Conservation (phyloP, 2,329 filamentous ascomycete genomes). For the Aschersonia sp. region DNA sequence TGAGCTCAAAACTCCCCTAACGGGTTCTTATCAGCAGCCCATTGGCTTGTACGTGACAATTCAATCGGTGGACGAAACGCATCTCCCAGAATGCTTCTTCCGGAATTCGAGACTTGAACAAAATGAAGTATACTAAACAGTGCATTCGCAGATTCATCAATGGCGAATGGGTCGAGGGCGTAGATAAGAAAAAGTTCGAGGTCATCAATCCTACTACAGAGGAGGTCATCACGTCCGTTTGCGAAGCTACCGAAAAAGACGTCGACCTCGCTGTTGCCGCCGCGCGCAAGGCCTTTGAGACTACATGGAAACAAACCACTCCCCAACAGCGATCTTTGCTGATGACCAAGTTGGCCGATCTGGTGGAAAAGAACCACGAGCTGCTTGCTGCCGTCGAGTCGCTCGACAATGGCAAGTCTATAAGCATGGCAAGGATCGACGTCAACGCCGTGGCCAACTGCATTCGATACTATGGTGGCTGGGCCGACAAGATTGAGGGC, state of each 20-base stretch:
- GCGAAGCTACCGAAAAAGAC: conserved; percentile 82
- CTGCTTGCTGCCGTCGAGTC: conserved; percentile 71
- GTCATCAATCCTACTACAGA: conserved; percentile 81
- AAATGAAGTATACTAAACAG: background rate
- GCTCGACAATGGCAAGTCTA: conserved; percentile 77
- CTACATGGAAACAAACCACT: conserved; percentile 50
- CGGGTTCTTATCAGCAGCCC: conserved; percentile 43
- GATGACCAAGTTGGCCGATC: conserved; percentile 63
- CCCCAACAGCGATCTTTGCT: conserved; percentile 57
- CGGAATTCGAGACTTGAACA: background rate
- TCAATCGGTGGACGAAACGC: background rate
- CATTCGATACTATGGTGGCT: conserved; percentile 65
- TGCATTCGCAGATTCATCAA: conserved; percentile 59
- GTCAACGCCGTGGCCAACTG: conserved; percentile 51
- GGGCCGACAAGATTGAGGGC: conserved; percentile 83
- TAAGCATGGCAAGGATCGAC: conserved; percentile 63
- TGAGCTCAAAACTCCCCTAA: conserved; percentile 53
- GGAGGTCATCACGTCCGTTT: conserved; percentile 68
- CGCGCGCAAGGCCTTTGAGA: conserved; percentile 75
- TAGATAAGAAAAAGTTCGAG: conserved; percentile 83
- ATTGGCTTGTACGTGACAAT: conserved; percentile 40
- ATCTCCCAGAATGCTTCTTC: background rate
- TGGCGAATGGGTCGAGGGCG: conserved; percentile 69
- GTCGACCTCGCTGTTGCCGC: conserved; percentile 66
- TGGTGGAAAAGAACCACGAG: conserved; percentile 65